Base-by-base conservation (phyloP, 768 basidiomycete genomes). In the Saitozyma podzolica region DNA sequence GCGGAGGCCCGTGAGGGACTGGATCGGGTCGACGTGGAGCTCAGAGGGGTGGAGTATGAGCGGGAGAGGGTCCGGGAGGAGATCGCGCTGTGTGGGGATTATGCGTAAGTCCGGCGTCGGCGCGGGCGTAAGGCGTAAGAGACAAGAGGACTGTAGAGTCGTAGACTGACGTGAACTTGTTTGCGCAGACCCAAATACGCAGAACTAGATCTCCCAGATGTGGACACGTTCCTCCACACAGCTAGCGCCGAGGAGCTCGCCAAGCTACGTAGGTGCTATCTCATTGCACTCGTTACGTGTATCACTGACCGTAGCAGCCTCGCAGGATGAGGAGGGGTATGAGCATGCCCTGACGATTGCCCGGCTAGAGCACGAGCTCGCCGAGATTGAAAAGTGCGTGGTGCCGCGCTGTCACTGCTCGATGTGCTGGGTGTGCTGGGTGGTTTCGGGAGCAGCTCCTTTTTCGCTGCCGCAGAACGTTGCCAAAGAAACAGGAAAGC, bases 81-180 rank as follows among this genome's bases (percentile, higher is more conserved):
- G 67, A 76, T 72, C 29, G 63, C 56, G 40, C 41, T 61, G 50
- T 76, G 75, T 70, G 58, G 54, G 58, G 68, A 74, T 14, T 76
- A 76, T 56, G 64, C 49, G 74, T 76, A 48, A 56, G 74, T 70
- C 16, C 10, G 16, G 11, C 39, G 9, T 2, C n/a, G n/a, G 40
- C 41, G 14, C 54, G 14, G n/a, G 9, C 54, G 14, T 40, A 56
- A 13, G 40, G 11, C 41, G 48, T 48, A 3, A 50, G 9, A 6
- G 41, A 55, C n/a, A 9, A 7, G 19, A 47, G n/a, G 16, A 19
- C n/a, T 16, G 0, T 5, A 5, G 20, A 50, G 55, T 62, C 19
- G 0, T 5, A 5, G 20, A 50, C 59, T 62, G 45, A 63, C 45
- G 19, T 45, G 29, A 19, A 20, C 45, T 13, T 39, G 11, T 59